Conservation (phyloP, 2,329 filamentous ascomycete genomes). For the Pyrenophora graminea region DNA sequence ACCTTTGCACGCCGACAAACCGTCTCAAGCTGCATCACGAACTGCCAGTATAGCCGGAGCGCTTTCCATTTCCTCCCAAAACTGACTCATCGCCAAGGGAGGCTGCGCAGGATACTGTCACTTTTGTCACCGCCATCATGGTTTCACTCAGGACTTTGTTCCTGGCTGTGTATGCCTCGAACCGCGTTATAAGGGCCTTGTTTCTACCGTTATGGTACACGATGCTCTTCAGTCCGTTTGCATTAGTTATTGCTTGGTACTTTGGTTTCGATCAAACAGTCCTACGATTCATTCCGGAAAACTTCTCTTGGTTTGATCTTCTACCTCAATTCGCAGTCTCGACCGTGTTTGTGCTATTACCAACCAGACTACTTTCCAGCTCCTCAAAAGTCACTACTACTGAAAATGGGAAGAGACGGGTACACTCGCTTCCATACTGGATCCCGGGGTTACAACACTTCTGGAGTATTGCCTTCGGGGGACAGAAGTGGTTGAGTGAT, state of each 20-base stretch:
- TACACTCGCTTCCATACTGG: constrained; percentile 62
- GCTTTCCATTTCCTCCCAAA: constrained; percentile 9
- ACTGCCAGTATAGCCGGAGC: constrained; percentile 2
- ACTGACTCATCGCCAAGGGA: constrained; percentile 8
- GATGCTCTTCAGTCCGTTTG: constrained; percentile 38
- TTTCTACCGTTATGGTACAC: constrained; percentile 44
- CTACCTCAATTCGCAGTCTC: constrained; percentile 36
- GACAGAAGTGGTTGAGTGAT: constrained; percentile 50
- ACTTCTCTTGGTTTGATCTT: constrained; percentile 35
- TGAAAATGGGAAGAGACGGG: constrained; percentile 43
- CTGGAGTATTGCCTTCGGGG: constrained; percentile 53
- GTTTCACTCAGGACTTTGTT: constrained; percentile 40
- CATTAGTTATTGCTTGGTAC: constrained; percentile 27
- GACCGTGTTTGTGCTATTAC: constrained; percentile 32
- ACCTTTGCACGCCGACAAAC: constrained; percentile 3
- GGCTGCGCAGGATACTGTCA: constrained; percentile 2
- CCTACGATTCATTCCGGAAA: constrained; percentile 24
- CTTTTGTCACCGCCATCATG: constrained; percentile 27
- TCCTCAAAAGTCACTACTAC: constrained; percentile 13
- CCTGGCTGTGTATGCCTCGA: constrained; percentile 40
- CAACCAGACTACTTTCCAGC: constrained; percentile 39
- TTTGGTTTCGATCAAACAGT: constrained; percentile 27
- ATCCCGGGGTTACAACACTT: constrained; percentile 62
- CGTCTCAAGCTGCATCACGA: constrained; percentile 1
- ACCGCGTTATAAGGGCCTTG: constrained; percentile 36